phyloP scores from a whole-genome alignment of 352 stramenopile genomes.

The Pseudoperonospora humuli region DNA sequence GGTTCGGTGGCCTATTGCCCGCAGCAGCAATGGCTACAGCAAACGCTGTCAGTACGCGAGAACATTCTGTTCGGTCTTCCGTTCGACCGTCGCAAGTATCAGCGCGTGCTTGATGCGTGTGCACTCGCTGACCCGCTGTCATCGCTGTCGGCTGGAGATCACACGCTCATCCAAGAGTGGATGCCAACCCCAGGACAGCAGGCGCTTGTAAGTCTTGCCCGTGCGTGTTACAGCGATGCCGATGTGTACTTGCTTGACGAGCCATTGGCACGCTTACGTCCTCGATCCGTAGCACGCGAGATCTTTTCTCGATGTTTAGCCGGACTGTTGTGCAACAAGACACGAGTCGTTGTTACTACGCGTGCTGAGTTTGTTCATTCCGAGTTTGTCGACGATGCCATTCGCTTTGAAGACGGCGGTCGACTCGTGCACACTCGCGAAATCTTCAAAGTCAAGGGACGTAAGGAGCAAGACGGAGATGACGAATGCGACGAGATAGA shows the following conservation, averaged over 20 bases:
- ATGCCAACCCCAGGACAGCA: slow-evolving; percentile 62
- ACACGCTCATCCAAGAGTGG: slow-evolving; percentile 70
- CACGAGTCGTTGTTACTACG: slow-evolving; percentile 59
- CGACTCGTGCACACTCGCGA: slow-evolving; percentile 41
- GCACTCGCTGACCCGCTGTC: slow-evolving; percentile 70
- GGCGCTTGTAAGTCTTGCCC: slow-evolving; percentile 66
- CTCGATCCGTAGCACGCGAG: slow-evolving; percentile 59
- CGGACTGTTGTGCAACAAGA: slow-evolving; percentile 55
- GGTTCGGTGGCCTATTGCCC: slow-evolving; percentile 80
- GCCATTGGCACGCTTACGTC: slow-evolving; percentile 38
- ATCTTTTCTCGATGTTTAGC: slow-evolving; percentile 79
- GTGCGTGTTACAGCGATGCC: slow-evolving; percentile 80
- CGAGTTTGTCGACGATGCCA: slow-evolving; percentile 48
- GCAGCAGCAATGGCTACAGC: slow-evolving; percentile 90
- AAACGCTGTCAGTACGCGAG: slow-evolving; percentile 46
- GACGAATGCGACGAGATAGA: slow-evolving; percentile 22
- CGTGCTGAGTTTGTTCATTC: slow-evolving; percentile 59
- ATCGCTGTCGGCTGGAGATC: slow-evolving; percentile 72
- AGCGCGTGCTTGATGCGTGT: slow-evolving; percentile 70
- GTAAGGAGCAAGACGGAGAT: slow-evolving; percentile 11
- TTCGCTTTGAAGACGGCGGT: slow-evolving; percentile 42
- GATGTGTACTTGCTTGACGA: slow-evolving; percentile 67
- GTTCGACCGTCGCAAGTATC: slow-evolving; percentile 66
- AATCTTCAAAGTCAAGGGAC: slow-evolving; percentile 16
- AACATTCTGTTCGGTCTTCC: slow-evolving; percentile 92